Evolutionary conservation across 331 rosid species (phyloP), one percentile per base, ranked within the genome.

Genomic region (Malus hybrid): DNA sequence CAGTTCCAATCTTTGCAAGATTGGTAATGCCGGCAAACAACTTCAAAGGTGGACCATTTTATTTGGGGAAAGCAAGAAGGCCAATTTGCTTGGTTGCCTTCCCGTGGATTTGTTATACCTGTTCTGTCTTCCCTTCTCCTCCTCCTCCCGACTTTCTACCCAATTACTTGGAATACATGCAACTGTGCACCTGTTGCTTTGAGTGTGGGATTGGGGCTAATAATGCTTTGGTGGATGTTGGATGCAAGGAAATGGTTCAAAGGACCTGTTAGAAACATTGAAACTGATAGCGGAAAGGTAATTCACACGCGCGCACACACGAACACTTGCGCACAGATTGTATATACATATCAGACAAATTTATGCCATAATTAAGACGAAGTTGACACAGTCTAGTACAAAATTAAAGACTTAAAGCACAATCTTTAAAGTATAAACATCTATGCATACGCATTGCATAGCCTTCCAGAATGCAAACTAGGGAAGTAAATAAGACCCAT

Each of bases 181-280:
- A 82, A 84, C 29, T 87, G 80, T 69, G 90, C 90, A 50, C 96
- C 96, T 29, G 87, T 83, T 75, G 96, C 93, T 44, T 55, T 88
- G 44, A 80, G 80, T 29, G 74, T 86, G 7, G 88, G 67, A 56
- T 80, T 90, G 84, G 90, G 88, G 66, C 69, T 85, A 28, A 77
- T 90, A 71, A 83, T 90, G 96, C 77, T 88, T 65, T 90, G 93
- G 97, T 89, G 97, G 97, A 56, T 88, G 15, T 44, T 91, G 75
- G 97, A 91, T 78, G 96, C 97, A 57, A 91, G 96, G 76, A 83
- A 86, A 69, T 91, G 97, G 97, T 91, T 91, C 76, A 89, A 76
- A 70, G 96, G 97, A 28, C 97, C 96, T 64, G 96, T 89, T 73
- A 79, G 96, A 79, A 91, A 89, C 52, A 76, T 86, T 82, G 90